phyloP scores from a whole-genome alignment of 352 stramenopile species.

The Globisporangium paddicum region DNA sequence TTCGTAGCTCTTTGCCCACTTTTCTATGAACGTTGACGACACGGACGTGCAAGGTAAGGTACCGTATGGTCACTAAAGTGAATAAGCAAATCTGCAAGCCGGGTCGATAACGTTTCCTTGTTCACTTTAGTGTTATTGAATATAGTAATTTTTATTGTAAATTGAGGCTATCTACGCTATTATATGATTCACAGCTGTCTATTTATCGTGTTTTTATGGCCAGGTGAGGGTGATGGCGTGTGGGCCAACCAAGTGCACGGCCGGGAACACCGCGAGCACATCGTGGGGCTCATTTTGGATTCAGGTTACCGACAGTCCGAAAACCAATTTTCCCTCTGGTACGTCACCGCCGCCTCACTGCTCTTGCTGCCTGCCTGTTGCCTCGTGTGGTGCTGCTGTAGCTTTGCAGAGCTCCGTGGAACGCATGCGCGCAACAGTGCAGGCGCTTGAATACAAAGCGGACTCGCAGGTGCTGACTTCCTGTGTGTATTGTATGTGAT shows the following conservation, averaged over 20 bases:
- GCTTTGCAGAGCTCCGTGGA: neutral
- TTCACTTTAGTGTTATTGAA: no score
- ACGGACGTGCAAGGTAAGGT: neutral
- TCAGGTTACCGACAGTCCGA: slow-evolving; percentile 90
- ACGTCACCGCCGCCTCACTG: slow-evolving; percentile 17
- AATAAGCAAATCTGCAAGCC: no score
- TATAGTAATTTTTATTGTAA: no score
- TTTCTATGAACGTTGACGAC: slow-evolving; percentile 1
- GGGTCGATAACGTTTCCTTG: no score
- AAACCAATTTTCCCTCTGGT: slow-evolving; percentile 60
- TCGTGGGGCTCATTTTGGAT: slow-evolving; percentile 58
- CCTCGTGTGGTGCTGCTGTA: neutral
- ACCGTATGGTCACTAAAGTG: neutral
- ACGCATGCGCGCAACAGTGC: neutral
- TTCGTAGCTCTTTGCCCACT: neutral
- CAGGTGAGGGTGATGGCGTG: neutral
- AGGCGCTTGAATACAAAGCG: no score
- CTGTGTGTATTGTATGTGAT: neutral
- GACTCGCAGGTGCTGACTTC: neutral
- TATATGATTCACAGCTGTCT: neutral
- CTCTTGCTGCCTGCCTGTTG: slow-evolving; percentile 12
- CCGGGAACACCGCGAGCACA: slow-evolving; percentile 7
- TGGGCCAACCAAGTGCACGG: slow-evolving; percentile 4
- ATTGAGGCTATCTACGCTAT: no score
- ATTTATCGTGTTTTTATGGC: neutral